Percentiles rank a stretch among this genome's conserved stretches.
Evolutionary conservation across 768 basidiomycete genomes (phyloP).

Genomic region (Mycena rosella): DNA sequence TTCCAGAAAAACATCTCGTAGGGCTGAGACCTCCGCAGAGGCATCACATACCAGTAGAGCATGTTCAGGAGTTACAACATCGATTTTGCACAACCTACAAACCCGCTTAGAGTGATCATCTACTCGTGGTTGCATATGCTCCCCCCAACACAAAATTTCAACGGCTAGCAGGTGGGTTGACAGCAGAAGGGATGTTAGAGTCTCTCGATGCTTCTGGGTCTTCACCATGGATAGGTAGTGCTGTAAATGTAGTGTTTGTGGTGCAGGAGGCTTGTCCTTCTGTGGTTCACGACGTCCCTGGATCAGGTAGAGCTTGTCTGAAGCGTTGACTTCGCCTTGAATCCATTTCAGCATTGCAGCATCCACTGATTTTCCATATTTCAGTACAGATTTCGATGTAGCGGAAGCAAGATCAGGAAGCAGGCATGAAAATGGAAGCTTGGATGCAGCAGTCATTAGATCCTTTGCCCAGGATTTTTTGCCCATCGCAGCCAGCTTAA

Average conservation of each 20-base stretch:
- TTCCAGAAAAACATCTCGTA: too few relatives aligned
- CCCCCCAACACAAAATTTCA: too few relatives aligned
- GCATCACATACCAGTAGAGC: too few relatives aligned
- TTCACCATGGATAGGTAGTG: constrained; percentile 22
- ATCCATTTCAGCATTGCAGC: constrained; percentile 1
- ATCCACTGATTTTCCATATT: constrained; percentile 2
- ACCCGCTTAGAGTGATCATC: too few relatives aligned
- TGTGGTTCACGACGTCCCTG: constrained; percentile 23
- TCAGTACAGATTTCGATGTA: neutral
- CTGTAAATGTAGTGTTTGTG: neutral
- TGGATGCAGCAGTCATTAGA: neutral
- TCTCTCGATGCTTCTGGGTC: constrained; percentile 19
- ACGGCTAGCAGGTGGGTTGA: constrained; percentile 27
- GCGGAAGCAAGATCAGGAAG: neutral
- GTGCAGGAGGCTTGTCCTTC: constrained; percentile 6
- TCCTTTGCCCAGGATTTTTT: constrained; percentile 19
- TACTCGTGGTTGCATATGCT: too few relatives aligned
- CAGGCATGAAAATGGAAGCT: constrained; percentile 21
- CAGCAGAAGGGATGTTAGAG: constrained; percentile 20
- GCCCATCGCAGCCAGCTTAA: constrained; percentile 2
- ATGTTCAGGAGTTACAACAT: too few relatives aligned
- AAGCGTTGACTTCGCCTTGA: constrained; percentile 7
- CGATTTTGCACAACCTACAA: too few relatives aligned
- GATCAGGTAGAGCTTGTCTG: constrained; percentile 26
- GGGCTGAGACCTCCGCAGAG: too few relatives aligned